Evolutionary conservation across 371 early-diverging fungal species (phyloP).

Genomic region (Lichtheimia hyalospora): DNA sequence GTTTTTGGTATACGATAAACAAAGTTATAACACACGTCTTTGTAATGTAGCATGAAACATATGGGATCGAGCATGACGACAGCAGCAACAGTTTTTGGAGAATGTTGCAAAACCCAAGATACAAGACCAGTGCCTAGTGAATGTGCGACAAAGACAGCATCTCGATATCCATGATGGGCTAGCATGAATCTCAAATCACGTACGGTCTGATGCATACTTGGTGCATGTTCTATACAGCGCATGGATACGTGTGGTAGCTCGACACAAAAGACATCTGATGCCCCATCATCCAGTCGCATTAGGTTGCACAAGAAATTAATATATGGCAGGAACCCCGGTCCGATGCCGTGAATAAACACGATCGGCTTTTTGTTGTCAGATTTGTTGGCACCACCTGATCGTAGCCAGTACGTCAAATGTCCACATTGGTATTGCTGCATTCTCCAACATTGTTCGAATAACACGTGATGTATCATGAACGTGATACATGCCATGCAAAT

Average conservation of each 20-base stretch:
- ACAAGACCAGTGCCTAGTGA: conserved; percentile 64
- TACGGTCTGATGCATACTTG: conserved; percentile 60
- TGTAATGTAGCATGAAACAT: conserved; percentile 67
- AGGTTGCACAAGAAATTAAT: conserved; percentile 44
- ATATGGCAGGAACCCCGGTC: conserved; percentile 64
- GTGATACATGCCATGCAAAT: conserved; percentile 25
- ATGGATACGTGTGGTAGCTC: conserved; percentile 72
- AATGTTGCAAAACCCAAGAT: conserved; percentile 49
- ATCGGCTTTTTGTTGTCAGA: conserved; percentile 53
- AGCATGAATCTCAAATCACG: conserved; percentile 65
- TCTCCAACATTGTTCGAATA: conserved; percentile 25
- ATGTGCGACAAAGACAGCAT: conserved; percentile 70
- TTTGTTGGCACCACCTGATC: conserved; percentile 38
- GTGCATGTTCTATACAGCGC: conserved; percentile 59
- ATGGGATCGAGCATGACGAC: conserved; percentile 66
- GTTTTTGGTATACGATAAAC: conserved; percentile 61
- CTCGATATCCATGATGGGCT: conserved; percentile 43
- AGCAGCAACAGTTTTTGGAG: conserved; percentile 43
- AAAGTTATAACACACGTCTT: conserved; percentile 66
- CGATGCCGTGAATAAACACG: conserved; percentile 75
- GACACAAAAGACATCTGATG: conserved; percentile 60
- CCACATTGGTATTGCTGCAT: conserved; percentile 22
- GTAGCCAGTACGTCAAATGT: conserved; percentile 54
- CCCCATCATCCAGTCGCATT: conserved; percentile 27
- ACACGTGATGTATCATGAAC: conserved; percentile 4